Evolutionary conservation across 352 stramenopile species (phyloP).

Genomic region (Plasmopara halstedii): DNA sequence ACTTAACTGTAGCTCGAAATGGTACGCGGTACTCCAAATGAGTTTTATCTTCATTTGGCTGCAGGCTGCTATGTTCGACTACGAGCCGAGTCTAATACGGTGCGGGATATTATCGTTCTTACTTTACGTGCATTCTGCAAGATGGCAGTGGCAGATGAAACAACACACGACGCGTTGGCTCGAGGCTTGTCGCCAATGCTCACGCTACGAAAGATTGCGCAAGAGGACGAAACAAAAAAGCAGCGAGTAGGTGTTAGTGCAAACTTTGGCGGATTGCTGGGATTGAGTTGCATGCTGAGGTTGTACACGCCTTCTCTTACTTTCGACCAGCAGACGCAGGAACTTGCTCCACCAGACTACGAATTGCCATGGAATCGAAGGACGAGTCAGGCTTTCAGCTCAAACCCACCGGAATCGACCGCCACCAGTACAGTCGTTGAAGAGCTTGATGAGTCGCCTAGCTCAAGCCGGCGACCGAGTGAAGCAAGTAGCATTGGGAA

Average conservation of each 20-base stretch:
- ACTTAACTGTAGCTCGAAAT: slow-evolving; percentile 42
- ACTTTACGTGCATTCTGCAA: slow-evolving; percentile 70
- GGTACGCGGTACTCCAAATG: slow-evolving; percentile 40
- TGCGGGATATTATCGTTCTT: slow-evolving; percentile 78
- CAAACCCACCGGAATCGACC: slow-evolving; percentile 17
- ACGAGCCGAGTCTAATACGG: slow-evolving; percentile 62
- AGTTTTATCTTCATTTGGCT: slow-evolving; percentile 56
- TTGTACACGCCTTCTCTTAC: slow-evolving; percentile 47
- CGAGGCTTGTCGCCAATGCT: slow-evolving; percentile 62
- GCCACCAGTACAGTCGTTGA: slow-evolving; percentile 19
- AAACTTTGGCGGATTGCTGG: slow-evolving; percentile 37
- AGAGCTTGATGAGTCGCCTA: slow-evolving; percentile 18
- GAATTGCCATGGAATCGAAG: slow-evolving; percentile 55
- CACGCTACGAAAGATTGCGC: slow-evolving; percentile 50
- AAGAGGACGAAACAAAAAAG: slow-evolving; percentile 33
- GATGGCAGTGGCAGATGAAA: slow-evolving; percentile 42
- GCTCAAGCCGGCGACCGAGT: slow-evolving; percentile 16
- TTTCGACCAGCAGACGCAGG: slow-evolving; percentile 32
- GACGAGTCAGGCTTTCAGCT: slow-evolving; percentile 20
- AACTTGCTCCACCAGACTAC: slow-evolving; percentile 29
- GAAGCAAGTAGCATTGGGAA: slow-evolving; percentile 17
- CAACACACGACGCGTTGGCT: slow-evolving; percentile 32
- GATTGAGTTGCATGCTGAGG: slow-evolving; percentile 47
- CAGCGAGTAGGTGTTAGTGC: slow-evolving; percentile 35
- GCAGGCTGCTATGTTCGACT: slow-evolving; percentile 56